Evolutionary conservation across 2,329 filamentous ascomycete species (phyloP).

Genomic region (Chrysoporthe deuterocubensis): DNA sequence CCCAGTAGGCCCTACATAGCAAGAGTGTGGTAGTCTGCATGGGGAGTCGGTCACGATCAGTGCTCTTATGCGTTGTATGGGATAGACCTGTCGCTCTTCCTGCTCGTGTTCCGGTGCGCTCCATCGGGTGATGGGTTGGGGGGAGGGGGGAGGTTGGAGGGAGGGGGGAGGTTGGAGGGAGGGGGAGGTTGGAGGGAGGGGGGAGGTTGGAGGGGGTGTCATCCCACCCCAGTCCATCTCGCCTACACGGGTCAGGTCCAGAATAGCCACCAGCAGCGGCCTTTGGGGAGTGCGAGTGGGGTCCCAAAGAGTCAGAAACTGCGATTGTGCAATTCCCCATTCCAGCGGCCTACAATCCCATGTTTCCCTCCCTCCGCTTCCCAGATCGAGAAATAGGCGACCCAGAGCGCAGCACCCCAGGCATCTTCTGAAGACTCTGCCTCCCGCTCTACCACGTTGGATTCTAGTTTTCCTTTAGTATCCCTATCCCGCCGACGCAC

Average conservation of each 20-base stretch:
- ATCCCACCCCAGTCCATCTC: neutral
- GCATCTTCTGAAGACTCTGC: neutral
- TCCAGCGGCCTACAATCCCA: constrained; percentile 26
- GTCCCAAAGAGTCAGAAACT: constrained; percentile 3
- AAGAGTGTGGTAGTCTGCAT: neutral
- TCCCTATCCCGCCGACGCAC: neutral
- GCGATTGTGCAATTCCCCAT: constrained; percentile 30
- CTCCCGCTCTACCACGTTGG: neutral
- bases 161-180: no score
- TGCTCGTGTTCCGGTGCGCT: neutral
- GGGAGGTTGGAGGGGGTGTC: neutral
- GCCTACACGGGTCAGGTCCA: neutral
- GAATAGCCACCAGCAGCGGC: neutral
- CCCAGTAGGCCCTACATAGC: no score
- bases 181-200: no score
- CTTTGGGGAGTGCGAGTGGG: neutral
- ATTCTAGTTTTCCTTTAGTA: neutral
- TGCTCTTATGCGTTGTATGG: neutral
- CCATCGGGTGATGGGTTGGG: no score
- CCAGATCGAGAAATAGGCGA: neutral
- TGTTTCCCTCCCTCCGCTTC: constrained; percentile 15
- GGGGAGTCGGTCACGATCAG: neutral
- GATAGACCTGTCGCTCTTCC: neutral
- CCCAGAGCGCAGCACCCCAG: neutral
- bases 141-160: no score